Base-by-base conservation (phyloP, 371 early-diverging fungal genomes). In the Mucor saturninus region DNA sequence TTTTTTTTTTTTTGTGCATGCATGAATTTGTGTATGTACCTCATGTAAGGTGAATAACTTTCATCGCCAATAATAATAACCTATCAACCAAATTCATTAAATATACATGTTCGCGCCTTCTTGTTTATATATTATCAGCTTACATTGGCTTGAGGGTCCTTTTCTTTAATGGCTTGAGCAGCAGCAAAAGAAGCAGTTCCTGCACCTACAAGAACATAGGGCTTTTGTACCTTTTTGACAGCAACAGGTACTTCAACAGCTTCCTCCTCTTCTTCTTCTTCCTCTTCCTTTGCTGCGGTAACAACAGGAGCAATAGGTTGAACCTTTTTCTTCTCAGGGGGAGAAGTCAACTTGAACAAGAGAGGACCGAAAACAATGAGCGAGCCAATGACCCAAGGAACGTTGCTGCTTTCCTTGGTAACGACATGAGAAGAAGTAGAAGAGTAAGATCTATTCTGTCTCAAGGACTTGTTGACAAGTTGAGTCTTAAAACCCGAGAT, bases 121-220 rank as follows among this genome's bases (percentile, higher is more conserved):
- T 21, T 21, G 21, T 21, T 21, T 21, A 1, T 21, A 21, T 21
- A 21, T 21, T 21, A 6, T 3, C 29, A 9, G 15, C 67, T 54
- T 80, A 91, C 83, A 31, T 88, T 85, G 28, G 89, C 90, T 38
- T 80, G 54, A 13, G 90, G 89, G 21, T 92, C 87, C 56, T 79
- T 77, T 64, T 89, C 85, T 60, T 82, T 80, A 62, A 92, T 90
- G 35, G 89, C 87, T 67, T 88, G 79, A 64, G 89, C 83, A 63
- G 89, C 88, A 49, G 83, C 80, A 71, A 83, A 89, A 2, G 89
- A 82, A 29, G 91, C 89, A 29, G 89, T 88, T 8, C 89, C 89
- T 46, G 81, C 88, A 61, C 89, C 88, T 65, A 87, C 68, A 37
- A 84, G 74, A 21, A 85, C 79, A 65, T 86, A 86, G 9, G 85